Base-by-base conservation (phyloP, 345 rosid genomes). In the Syzygium aqueum region DNA sequence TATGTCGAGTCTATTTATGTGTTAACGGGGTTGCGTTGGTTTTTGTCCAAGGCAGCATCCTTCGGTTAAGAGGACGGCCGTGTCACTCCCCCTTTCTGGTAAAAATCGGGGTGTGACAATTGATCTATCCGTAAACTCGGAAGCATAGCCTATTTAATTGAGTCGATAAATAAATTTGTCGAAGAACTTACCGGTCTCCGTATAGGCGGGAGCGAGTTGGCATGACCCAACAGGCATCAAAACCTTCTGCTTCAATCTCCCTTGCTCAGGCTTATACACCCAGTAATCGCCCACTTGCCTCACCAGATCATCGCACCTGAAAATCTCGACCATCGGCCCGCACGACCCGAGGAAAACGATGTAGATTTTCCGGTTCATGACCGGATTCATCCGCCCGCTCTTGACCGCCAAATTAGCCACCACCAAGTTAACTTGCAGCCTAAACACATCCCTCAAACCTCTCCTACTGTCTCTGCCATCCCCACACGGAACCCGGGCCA, bases 191-290 rank as follows among this genome's bases (percentile, higher is more conserved):
- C 99, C 97, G 85, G 90, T 84, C 51, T 88, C 85, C 11, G 93
- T 89, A 84, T 84, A 89, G 5, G 93, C 86, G 84, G 94, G 87
- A 85, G 96, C 96, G 86, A 95, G 86, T 54, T 89, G 95, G 95
- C 99, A 97, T 88, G 99, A 90, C 19, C 99, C 99, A 85, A 92
- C 90, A 13, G 99, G 98, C 98, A 97, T 94, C 15, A 90, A 84
- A 59, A 95, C 92, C 90, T 93, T 94, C 52, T 94, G 96, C 84
- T 92, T 92, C 85, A 97, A 73, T 86, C 93, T 93, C 54, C 77
- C 87, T 77, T 91, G 28, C 27, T 96, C 88, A 43, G 97, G 96
- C 88, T 90, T 93, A 80, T 97, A 97, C n/a, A 96, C 93, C 99
- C 95, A 89, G 86, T 93, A 91, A 43, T 93, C 92, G 12, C 90